phyloP scores from a whole-genome alignment of 257 asterid genomes.

The Solanum chiquidenum region DNA sequence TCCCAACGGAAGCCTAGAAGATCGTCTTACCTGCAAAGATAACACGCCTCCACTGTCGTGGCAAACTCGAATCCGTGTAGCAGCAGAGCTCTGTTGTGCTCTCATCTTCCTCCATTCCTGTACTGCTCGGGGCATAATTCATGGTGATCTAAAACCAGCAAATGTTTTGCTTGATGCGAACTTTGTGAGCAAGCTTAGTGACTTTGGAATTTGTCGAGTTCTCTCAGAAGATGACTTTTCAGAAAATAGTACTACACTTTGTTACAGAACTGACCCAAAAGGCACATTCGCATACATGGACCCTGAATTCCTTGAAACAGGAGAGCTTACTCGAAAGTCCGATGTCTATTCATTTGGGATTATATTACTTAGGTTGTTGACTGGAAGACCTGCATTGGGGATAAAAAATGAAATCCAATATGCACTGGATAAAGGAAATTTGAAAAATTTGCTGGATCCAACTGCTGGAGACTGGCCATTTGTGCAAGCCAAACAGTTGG shows the following conservation, averaged over 20 bases:
- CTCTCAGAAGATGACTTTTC: constrained; percentile 30
- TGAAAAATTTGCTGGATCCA: constrained; percentile 64
- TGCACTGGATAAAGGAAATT: constrained; percentile 52
- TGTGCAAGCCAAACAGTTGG: constrained; percentile 86
- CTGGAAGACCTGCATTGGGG: constrained; percentile 68
- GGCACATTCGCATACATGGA: constrained; percentile 64
- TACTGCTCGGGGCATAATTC: constrained; percentile 49
- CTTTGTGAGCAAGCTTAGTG: constrained; percentile 68
- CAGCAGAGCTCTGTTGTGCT: constrained; percentile 78
- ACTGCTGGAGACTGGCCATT: constrained; percentile 98
- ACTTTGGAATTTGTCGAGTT: constrained; percentile 66
- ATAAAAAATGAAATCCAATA: constrained; percentile 51
- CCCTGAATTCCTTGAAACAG: constrained; percentile 66
- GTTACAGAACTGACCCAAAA: constrained; percentile 48
- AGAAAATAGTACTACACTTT: constrained; percentile 19
- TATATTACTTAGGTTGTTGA: constrained; percentile 54
- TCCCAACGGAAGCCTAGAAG: constrained; percentile 93
- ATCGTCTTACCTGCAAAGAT: constrained; percentile 71
- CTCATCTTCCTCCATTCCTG: constrained; percentile 78
- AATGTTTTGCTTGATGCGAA: constrained; percentile 69
- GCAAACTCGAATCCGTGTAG: constrained; percentile 80
- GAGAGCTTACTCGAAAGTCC: constrained; percentile 75
- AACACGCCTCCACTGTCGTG: constrained; percentile 80
- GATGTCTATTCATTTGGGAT: constrained; percentile 87
- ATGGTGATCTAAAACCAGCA: constrained; percentile 81